phyloP scores from a whole-genome alignment of 306 rosid genomes.

The Arachis hypogaea region DNA sequence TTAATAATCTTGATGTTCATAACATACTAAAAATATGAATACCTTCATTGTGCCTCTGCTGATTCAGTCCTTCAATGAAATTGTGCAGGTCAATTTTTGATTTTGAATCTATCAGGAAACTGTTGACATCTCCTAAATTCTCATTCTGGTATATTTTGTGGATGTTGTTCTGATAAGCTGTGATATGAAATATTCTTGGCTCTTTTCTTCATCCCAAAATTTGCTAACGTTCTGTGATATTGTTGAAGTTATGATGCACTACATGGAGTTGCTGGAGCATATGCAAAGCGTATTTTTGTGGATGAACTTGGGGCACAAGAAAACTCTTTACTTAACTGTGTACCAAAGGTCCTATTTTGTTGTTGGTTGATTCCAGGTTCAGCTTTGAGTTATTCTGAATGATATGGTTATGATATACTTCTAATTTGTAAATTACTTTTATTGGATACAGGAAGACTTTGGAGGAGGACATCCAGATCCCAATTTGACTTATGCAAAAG shows the following conservation, averaged over 20 bases:
- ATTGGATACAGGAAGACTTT: constrained; percentile 84
- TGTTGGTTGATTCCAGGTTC: constrained; percentile 6
- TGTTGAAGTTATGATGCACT: constrained; percentile 76
- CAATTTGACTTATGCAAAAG: constrained; percentile 97
- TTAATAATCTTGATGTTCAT: constrained; percentile 27
- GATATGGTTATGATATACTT: constrained; percentile 11
- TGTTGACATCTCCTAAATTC: constrained; percentile 82
- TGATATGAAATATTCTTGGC: constrained; percentile 22
- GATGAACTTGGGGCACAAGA: constrained; percentile 98
- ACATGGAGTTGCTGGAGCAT: constrained; percentile 97
- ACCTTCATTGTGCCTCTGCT: constrained; percentile 23
- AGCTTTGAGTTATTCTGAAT: constrained; percentile 29
- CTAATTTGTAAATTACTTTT: constrained; percentile 37
- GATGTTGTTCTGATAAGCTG: constrained; percentile 28
- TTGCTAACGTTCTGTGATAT: constrained; percentile 22
- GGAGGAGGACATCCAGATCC: constrained; percentile 99
- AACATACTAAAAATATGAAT: constrained; percentile 11
- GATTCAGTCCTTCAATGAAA: constrained; percentile 26
- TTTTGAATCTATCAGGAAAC: constrained; percentile 72
- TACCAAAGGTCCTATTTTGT: constrained; percentile 76
- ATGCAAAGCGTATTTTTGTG: constrained; percentile 91
- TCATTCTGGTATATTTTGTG: constrained; percentile 76
- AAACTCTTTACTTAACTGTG: constrained; percentile 85
- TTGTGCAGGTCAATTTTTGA: constrained; percentile 90
- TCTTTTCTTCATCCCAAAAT: constrained; percentile 1